These are phyloP conservation scores for Lumnitzera littorea DNA, from an alignment of 345 rosid genomes.

Conservation along the genomic window DNA sequence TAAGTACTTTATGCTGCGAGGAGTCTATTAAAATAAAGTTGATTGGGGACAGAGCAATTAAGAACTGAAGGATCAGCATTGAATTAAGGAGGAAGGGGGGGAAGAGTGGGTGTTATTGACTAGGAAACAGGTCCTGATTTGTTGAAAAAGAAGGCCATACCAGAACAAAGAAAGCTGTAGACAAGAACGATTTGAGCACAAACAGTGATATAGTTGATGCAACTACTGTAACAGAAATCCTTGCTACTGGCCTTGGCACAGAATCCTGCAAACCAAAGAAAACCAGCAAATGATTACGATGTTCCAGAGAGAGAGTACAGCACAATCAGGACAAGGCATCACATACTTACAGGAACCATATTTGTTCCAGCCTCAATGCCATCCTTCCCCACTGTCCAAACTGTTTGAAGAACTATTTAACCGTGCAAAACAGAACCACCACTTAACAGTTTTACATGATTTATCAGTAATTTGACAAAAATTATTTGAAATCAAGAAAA, in stretches of 20 bases:
- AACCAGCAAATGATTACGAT: neutral
- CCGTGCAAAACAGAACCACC: neutral
- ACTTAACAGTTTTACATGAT: no score
- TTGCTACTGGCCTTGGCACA: conserved; percentile 60
- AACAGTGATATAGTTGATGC: conserved; percentile 41
- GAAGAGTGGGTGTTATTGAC: neutral
- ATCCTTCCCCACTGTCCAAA: conserved; percentile 77
- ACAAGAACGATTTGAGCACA: conserved; percentile 56
- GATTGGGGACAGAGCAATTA: no score
- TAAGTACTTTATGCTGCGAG: neutral
- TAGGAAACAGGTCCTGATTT: neutral
- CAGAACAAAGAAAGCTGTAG: conserved; percentile 79
- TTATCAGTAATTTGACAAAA: no score
- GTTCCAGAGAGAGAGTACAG: neutral
- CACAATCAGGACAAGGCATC: conserved; percentile 9
- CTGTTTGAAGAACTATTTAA: conserved; percentile 52
- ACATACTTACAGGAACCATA: conserved; percentile 73
- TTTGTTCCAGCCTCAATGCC: conserved; percentile 77
- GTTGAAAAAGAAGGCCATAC: conserved; percentile 28
- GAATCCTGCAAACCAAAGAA: conserved; percentile 29
- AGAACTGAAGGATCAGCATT: no score
- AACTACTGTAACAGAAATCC: conserved; percentile 42
- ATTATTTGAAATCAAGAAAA: no score
- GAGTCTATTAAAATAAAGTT: no score
- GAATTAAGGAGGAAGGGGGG: no score